Conservation (phyloP, 495 filamentous ascomycete species). For the Penicillium macrosclerotiorum region DNA sequence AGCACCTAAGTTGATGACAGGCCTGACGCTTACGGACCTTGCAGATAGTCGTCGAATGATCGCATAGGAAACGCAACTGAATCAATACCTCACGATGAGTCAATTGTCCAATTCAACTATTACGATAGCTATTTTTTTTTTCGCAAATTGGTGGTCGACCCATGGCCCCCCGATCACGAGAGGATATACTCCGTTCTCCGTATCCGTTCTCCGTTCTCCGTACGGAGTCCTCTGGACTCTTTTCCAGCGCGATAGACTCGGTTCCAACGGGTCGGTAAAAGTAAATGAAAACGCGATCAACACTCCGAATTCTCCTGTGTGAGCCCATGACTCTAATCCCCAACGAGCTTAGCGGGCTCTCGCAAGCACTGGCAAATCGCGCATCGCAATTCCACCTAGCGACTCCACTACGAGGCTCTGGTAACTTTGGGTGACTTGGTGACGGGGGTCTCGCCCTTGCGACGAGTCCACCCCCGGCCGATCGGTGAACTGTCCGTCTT, state of each 20-base stretch:
- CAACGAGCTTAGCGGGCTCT: too few species aligned
- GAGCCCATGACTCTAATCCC: too few species aligned
- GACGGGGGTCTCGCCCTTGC: slow-evolving; percentile 7
- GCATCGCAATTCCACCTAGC: neutral
- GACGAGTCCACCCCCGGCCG: slow-evolving; percentile 9
- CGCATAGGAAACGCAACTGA: too few species aligned
- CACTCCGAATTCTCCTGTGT: neutral
- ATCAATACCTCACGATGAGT: too few species aligned
- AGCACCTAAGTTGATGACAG: too few species aligned
- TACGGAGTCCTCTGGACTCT: neutral
- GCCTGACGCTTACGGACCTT: too few species aligned
- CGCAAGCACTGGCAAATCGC: slow-evolving; percentile 3
- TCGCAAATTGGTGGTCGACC: too few species aligned
- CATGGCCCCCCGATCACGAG: too few species aligned
- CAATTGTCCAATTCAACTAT: too few species aligned
- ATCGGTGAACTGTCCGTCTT: slow-evolving; percentile 4
- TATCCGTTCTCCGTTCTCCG: neutral
- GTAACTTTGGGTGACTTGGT: neutral
- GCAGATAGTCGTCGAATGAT: too few species aligned
- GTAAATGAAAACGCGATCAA: neutral
- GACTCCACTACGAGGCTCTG: slow-evolving; percentile 18
- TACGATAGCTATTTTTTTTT: too few species aligned
- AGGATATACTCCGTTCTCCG: too few species aligned
- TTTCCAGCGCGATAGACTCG: neutral
- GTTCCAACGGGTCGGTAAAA: neutral